Base-by-base conservation (phyloP, 495 filamentous ascomycete species). In the Letharia columbiana region DNA sequence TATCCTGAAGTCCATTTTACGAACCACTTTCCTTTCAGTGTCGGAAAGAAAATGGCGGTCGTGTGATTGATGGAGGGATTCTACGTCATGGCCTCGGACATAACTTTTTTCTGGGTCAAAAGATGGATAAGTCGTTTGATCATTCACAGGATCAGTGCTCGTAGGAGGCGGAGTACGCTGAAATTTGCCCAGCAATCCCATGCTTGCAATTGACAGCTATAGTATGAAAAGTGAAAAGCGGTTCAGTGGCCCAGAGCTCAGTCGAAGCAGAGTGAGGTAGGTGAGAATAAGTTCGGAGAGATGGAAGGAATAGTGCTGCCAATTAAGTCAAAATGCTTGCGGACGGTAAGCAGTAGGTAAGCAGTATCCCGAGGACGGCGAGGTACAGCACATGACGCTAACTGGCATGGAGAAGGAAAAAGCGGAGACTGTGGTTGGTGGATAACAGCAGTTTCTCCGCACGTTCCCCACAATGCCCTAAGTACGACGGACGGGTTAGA, bases 1-100 rank as follows among this genome's bases (percentile, higher is more conserved):
- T 12, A 87, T 71, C 23, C 75, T 73, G 61, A 72, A 72, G 66
- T 90, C 87, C 61, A 89, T 67, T 70, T 89, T 89, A 39, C 82
- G 75, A 60, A 86, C 63, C 3, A 89, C 76, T n/a, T 78, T 73
- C 61, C 74, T 79, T 73, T 89, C 87, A 23, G 84, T 62, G 13
- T 72, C 79, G 7, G 84, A 78, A 63, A 85, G 79, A 61, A 86
- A 60, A 60, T 71, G 40, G 17, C 61, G 62, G 35, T 67, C 42
- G 40, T 47, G 54, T 39, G 66, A 28, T 37, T 67, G 64, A 31
- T 20, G 39, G 20, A 42, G n/a, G 11, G 35, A 33, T 20, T 71
- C 62, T n/a, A 63, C 33, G 33, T 63, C 57, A 17, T 57, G 18
- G 47, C 18, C 41, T 20, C 40, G 28, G 56, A 59, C 37, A 17